These are phyloP conservation scores for Violaceomyces palustris DNA, from an alignment of 1,284 basidiomycete genomes.

Conservation along the genomic window DNA sequence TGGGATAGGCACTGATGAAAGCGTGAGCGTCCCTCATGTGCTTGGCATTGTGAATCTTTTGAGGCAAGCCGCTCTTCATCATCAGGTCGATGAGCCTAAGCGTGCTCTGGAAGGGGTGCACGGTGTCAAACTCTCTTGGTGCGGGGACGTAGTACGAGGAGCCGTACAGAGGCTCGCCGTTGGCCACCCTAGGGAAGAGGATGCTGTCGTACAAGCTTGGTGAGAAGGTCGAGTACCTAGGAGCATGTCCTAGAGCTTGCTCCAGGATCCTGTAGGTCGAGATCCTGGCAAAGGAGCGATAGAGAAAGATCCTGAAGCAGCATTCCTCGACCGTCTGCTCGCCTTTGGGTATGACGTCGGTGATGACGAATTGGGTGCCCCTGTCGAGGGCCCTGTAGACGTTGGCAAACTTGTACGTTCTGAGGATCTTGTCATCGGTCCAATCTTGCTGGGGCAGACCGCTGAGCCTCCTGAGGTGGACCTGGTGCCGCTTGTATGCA, in stretches of 20 bases:
- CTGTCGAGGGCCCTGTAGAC: slow-evolving; percentile 63
- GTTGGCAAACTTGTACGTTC: slow-evolving; percentile 61
- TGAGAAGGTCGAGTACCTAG: slow-evolving; percentile 59
- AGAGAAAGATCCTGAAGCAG: slow-evolving; percentile 63
- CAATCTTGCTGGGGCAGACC: slow-evolving; percentile 12
- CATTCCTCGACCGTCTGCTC: slow-evolving; percentile 60
- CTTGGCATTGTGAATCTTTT: slow-evolving; percentile 55
- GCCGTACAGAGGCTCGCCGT: slow-evolving; percentile 59
- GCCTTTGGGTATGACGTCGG: slow-evolving; percentile 63
- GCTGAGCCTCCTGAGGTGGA: slow-evolving; percentile 5
- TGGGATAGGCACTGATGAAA: slow-evolving; percentile 59
- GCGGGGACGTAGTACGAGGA: slow-evolving; percentile 65
- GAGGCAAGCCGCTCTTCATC: slow-evolving; percentile 58
- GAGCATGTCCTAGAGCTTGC: slow-evolving; percentile 56
- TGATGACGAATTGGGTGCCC: slow-evolving; percentile 61
- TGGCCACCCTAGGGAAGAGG: slow-evolving; percentile 54
- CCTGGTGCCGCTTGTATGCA: slow-evolving; percentile 15
- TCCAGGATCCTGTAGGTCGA: slow-evolving; percentile 63
- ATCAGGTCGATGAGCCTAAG: slow-evolving; percentile 60
- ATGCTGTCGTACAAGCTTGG: slow-evolving; percentile 58
- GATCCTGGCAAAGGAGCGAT: slow-evolving; percentile 62
- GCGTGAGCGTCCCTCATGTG: slow-evolving; percentile 61
- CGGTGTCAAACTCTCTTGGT: slow-evolving; percentile 56
- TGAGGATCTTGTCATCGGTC: slow-evolving; percentile 57
- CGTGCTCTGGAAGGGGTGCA: slow-evolving; percentile 59